phyloP scores from a whole-genome alignment of 768 basidiomycete genomes.

The Serendipita indica region DNA sequence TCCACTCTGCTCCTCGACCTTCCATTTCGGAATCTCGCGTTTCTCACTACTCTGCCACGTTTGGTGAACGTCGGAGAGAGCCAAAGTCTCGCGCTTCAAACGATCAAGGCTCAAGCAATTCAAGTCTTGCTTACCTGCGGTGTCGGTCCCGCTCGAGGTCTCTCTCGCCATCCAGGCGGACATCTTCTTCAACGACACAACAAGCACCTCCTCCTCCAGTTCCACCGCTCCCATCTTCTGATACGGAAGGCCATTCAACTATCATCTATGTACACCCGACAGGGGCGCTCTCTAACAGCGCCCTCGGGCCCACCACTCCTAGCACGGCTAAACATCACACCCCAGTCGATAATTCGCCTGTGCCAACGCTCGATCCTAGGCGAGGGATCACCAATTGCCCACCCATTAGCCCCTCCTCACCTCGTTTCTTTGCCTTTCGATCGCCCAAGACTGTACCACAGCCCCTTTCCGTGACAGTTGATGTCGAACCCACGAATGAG shows the following conservation, averaged over 20 bases:
- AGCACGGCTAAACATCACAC: background rate
- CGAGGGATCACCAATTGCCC: background rate
- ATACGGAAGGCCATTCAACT: background rate
- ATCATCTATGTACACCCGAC: slow-evolving; percentile 3
- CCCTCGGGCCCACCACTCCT: background rate
- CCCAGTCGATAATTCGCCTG: background rate
- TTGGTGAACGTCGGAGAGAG: background rate
- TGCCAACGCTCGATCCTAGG: background rate
- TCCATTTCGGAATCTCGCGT: background rate
- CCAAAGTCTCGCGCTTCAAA: background rate
- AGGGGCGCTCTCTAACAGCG: background rate
- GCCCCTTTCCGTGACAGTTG: slow-evolving; percentile 22
- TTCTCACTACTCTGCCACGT: slow-evolving; percentile 6
- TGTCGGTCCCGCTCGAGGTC: background rate
- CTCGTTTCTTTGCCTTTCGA: slow-evolving; percentile 3
- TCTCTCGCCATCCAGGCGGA: background rate
- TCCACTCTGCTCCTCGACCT: background rate
- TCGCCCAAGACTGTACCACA: background rate
- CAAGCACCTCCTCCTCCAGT: background rate
- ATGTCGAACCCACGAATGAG: background rate
- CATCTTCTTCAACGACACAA: background rate
- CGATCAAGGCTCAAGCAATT: background rate
- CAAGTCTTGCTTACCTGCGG: slow-evolving; percentile 3
- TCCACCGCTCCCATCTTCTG: background rate
- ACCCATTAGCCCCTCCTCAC: background rate